These are phyloP conservation scores for Mucor saturninus DNA, from an alignment of 371 early-diverging fungal species.

Conservation along the genomic window DNA sequence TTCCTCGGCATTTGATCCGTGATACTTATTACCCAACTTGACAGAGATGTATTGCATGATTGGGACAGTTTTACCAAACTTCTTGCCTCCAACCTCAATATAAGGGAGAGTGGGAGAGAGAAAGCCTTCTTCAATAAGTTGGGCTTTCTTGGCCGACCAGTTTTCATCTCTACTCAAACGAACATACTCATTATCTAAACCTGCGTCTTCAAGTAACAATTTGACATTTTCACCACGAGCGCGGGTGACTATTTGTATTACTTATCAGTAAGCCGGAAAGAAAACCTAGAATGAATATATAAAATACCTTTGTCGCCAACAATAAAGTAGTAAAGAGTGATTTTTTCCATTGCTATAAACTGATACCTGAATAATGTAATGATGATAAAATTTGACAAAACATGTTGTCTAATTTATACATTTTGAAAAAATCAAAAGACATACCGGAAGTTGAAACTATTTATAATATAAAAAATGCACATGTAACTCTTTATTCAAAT, in stretches of 20 bases:
- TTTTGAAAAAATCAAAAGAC: too few relatives aligned
- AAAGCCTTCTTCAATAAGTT: constrained; percentile 14
- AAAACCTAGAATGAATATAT: not conserved
- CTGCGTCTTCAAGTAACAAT: constrained; percentile 24
- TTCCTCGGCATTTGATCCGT: constrained; percentile 27
- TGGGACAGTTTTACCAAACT: constrained; percentile 21
- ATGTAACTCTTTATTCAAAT: too few relatives aligned
- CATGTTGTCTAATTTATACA: too few relatives aligned
- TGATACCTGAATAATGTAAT: not conserved
- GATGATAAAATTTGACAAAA: too few relatives aligned
- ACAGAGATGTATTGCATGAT: constrained; percentile 35
- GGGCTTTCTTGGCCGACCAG: constrained; percentile 12
- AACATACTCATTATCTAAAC: constrained; percentile 32
- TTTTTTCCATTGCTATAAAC: constrained; percentile 12
- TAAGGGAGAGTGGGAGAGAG: constrained; percentile 24
- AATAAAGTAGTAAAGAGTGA: constrained; percentile 13
- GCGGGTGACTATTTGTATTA: constrained; percentile 8
- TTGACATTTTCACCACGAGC: constrained; percentile 32
- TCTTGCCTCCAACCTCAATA: constrained; percentile 25
- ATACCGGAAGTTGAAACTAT: too few relatives aligned
- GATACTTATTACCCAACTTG: constrained; percentile 30
- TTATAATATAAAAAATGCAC: too few relatives aligned
- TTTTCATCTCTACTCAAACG: constrained; percentile 1
- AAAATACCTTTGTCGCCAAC: constrained; percentile 12
- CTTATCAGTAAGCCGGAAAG: too few relatives aligned